Base-by-base conservation (phyloP, 768 basidiomycete genomes). In the Fomitopsis pulvina region DNA sequence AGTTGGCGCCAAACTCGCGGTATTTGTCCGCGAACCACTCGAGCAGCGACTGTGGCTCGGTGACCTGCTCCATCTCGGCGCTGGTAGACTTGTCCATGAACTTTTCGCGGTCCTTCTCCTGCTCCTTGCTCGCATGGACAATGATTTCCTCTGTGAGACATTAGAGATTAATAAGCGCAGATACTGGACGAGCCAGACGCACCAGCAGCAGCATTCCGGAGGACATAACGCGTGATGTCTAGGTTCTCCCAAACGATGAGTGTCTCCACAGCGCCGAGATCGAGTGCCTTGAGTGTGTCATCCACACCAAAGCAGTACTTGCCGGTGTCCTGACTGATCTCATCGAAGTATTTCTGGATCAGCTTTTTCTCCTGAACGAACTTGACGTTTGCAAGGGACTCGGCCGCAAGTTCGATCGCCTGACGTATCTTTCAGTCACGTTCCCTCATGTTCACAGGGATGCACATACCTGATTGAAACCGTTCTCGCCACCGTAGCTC, bases 21-120 rank as follows among this genome's bases (percentile, higher is more conserved):
- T 98, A 99, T 65, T 94, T 92, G 66, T 98, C 96, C 40, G 96
- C 86, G 66, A 98, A 92, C 96, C 96, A 98, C 67, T 99, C 96
- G 52, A 99, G 81, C 9, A 98, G 78, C 43, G 88, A 75, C 61
- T 88, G 80, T 1, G 96, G 84, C 57, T 99, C 96, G 2, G 59
- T 60, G 8, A 70, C 69, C 66, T 88, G 85, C 65, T 99, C 96
- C 96, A 99, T 99, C 75, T 99, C 96, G 32, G 83, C 64, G 2
- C 89, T 86, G 14, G 94, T 99, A 3, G 89, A 88, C 69, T 95
- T 94, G 77, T 99, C 96, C 5, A 83, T 66, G 71, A 98, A 98
- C 74, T 88, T 94, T 63, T 92, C 91, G 55, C 89, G 85, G 63
- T 96, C 92, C 67, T 90, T 92, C 63, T 93, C 91, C 60, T 87